phyloP scores from a whole-genome alignment of 2,329 filamentous ascomycete species.

The Ophiognomonia clavigignenti-juglandacearum region DNA sequence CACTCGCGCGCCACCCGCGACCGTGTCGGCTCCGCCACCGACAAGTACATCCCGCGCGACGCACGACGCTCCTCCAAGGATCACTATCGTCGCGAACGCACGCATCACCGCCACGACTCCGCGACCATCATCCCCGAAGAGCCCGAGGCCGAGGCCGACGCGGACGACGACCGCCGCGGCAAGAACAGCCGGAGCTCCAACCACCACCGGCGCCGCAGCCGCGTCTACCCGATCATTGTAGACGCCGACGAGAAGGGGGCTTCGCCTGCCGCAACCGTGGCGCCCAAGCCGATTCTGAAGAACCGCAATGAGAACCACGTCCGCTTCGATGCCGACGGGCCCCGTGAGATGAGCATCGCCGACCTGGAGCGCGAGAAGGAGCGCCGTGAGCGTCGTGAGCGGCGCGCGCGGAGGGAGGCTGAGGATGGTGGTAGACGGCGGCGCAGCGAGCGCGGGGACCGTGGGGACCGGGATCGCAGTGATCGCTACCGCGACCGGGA shows the following conservation, averaged over 20 bases:
- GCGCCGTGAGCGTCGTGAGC: conserved; percentile 24
- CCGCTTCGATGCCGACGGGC: conserved; percentile 43
- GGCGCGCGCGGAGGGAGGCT: conserved; percentile 26
- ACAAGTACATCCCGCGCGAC: conserved; percentile 13
- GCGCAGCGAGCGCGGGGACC: conserved; percentile 28
- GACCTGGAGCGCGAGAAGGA: conserved; percentile 23
- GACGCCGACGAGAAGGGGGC: conserved; percentile 26
- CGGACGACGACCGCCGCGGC: conserved; percentile 16
- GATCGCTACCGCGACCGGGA: conserved; percentile 32
- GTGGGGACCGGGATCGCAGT: conserved; percentile 28
- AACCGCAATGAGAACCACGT: conserved; percentile 56
- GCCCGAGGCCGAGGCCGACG: conserved; percentile 17
- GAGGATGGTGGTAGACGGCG: conserved; percentile 29
- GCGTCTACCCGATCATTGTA: conserved; percentile 39
- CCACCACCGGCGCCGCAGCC: conserved; percentile 36
- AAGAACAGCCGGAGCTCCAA: conserved; percentile 28
- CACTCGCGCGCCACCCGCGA: conserved; percentile 4
- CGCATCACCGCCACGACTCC: too few relatives aligned
- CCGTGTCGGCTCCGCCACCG: conserved; percentile 14
- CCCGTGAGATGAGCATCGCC: conserved; percentile 35
- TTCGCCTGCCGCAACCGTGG: conserved; percentile 30
- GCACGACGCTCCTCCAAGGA: too few relatives aligned
- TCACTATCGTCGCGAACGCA: conserved; percentile 16
- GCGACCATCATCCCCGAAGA: conserved; percentile 33
- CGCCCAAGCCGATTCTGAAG: conserved; percentile 57